Evolutionary conservation across 371 early-diverging fungal species (phyloP).

Genomic region (Phascolomyces articulosus): DNA sequence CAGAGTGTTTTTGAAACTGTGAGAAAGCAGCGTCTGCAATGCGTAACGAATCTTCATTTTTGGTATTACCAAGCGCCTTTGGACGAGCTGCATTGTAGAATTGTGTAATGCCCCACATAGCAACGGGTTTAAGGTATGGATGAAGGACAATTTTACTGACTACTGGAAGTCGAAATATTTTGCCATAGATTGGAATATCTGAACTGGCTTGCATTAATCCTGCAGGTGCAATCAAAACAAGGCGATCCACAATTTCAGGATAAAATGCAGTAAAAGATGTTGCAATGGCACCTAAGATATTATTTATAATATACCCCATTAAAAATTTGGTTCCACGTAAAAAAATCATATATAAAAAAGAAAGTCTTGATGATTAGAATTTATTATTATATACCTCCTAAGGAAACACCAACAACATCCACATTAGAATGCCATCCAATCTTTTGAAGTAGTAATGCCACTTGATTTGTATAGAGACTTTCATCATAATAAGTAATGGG

Average conservation of each 20-base stretch:
- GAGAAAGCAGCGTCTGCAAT: slow-evolving; percentile 21
- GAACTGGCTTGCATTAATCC: slow-evolving; percentile 41
- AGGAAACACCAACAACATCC: slow-evolving; percentile 50
- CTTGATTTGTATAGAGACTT: slow-evolving; percentile 50
- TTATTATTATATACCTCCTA: too few relatives aligned
- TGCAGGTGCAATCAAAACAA: slow-evolving; percentile 58
- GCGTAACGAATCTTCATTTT: slow-evolving; percentile 2
- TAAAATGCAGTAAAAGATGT: slow-evolving; percentile 53
- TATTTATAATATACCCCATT: neutral
- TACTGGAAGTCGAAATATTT: slow-evolving; percentile 23
- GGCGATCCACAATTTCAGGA: slow-evolving; percentile 51
- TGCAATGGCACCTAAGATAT: slow-evolving; percentile 43
- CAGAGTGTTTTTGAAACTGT: slow-evolving; percentile 50
- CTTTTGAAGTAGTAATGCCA: slow-evolving; percentile 48
- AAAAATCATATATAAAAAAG: too few relatives aligned
- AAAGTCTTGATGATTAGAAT: too few relatives aligned
- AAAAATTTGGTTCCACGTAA: too few relatives aligned
- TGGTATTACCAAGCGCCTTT: slow-evolving; percentile 1
- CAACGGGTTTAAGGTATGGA: slow-evolving; percentile 17
- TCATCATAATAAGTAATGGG: slow-evolving; percentile 49
- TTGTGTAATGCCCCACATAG: slow-evolving; percentile 8
- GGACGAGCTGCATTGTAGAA: slow-evolving; percentile 17
- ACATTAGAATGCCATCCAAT: slow-evolving; percentile 53
- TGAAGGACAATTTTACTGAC: slow-evolving; percentile 11
- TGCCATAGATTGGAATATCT: slow-evolving; percentile 34